These are phyloP conservation scores for Tuber magnatum DNA, from an alignment of 495 filamentous ascomycete genomes.

Conservation along the genomic window DNA sequence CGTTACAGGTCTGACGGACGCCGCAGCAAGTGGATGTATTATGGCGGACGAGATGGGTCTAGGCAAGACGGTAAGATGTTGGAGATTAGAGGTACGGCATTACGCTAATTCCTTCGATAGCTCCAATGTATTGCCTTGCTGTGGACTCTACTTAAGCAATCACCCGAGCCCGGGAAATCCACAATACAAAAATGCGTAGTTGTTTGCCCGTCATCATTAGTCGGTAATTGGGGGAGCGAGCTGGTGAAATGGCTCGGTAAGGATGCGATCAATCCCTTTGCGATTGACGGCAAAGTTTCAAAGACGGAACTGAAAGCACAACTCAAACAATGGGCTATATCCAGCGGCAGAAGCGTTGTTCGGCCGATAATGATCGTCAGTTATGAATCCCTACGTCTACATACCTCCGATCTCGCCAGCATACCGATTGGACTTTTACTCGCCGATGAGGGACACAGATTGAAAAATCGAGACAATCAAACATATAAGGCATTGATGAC, in stretches of 20 bases:
- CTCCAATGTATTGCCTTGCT: constrained; percentile 73
- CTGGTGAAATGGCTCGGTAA: constrained; percentile 89
- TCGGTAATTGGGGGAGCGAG: constrained; percentile 97
- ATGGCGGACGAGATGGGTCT: constrained; percentile 99
- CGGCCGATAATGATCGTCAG: constrained; percentile 98
- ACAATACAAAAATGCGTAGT: constrained; percentile 97
- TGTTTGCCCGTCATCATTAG: constrained; percentile 94
- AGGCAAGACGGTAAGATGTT: constrained; percentile 69
- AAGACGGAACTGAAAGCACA: constrained; percentile 88
- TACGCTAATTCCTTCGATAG: constrained; percentile 47
- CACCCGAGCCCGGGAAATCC: constrained; percentile 82
- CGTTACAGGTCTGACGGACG: constrained; percentile 87
- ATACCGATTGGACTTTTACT: constrained; percentile 86
- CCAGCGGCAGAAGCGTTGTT: constrained; percentile 80
- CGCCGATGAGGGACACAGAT: constrained; percentile 97
- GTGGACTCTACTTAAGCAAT: constrained; percentile 96
- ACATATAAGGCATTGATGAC: constrained; percentile 85
- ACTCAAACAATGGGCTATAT: constrained; percentile 88
- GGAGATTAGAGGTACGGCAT: constrained; percentile 46
- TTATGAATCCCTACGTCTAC: constrained; percentile 89
- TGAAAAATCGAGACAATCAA: constrained; percentile 95
- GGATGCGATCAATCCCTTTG: constrained; percentile 86
- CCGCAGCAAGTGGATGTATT: constrained; percentile 92
- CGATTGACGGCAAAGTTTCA: constrained; percentile 90
- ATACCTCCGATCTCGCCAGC: constrained; percentile 78